These are phyloP conservation scores for Pseudogymnoascus sp. DNA, from an alignment of 2,329 filamentous ascomycete species.

Conservation along the genomic window DNA sequence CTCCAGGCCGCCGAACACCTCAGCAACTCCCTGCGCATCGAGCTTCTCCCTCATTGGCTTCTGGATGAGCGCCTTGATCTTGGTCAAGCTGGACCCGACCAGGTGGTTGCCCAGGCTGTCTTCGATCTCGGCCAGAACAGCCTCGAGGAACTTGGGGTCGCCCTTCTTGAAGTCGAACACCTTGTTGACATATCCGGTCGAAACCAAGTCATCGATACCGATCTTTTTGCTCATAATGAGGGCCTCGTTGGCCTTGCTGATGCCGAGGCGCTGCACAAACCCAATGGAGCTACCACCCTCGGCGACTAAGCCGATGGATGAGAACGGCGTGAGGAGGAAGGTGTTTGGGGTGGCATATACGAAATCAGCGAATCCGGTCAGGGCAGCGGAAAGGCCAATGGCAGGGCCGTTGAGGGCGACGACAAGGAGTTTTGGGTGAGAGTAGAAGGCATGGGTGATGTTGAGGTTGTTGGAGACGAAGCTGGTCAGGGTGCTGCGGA, in stretches of 20 bases:
- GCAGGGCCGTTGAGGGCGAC: slow-evolving; percentile 87
- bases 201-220: slow-evolving; percentile 60
- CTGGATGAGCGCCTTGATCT: slow-evolving; percentile 78
- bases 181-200: slow-evolving; percentile 77
- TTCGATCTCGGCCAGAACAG: slow-evolving; percentile 72
- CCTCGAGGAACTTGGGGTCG: slow-evolving; percentile 56
- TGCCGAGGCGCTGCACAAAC: slow-evolving; percentile 72
- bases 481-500: slow-evolving; percentile 51
- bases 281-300: slow-evolving; percentile 76
- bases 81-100: slow-evolving; percentile 66
- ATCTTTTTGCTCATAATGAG: slow-evolving; percentile 84
- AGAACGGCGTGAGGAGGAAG: slow-evolving; percentile 87
- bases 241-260: slow-evolving; percentile 80
- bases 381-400: slow-evolving; percentile 77
- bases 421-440: slow-evolving; percentile 88
- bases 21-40: slow-evolving; percentile 69
- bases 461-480: slow-evolving; percentile 86
- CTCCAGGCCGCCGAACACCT: slow-evolving; percentile 80
- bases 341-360: slow-evolving; percentile 75
- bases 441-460: slow-evolving; percentile 82
- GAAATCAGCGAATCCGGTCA: slow-evolving; percentile 81
- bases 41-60: slow-evolving; percentile 62
- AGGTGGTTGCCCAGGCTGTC: slow-evolving; percentile 73
- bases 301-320: slow-evolving; percentile 77
- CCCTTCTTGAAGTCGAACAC: slow-evolving; percentile 59